Percentiles rank a stretch among this genome's conserved stretches.
Evolutionary conservation across 129 eudicot species (phyloP).

Genomic region (Lactuca sativa): DNA sequence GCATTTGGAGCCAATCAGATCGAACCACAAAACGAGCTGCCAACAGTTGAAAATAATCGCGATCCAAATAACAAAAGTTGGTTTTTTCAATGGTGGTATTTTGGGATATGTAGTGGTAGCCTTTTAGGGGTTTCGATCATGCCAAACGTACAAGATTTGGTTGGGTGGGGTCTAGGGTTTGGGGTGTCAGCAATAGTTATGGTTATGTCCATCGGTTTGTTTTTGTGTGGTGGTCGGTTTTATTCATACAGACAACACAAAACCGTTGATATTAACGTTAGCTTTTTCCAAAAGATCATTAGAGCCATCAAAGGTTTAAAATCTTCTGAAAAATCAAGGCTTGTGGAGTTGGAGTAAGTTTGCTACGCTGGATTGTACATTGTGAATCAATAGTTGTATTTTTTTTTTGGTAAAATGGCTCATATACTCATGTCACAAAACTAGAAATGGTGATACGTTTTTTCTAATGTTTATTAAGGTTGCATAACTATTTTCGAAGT

Average conservation of each 20-base stretch:
- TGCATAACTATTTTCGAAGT: too few species aligned
- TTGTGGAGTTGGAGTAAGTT: conserved; percentile 80
- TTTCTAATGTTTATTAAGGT: too few species aligned
- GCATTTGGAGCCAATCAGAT: conserved; percentile 92
- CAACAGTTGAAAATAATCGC: conserved; percentile 37
- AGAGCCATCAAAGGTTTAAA: conserved; percentile 34
- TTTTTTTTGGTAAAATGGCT: not conserved
- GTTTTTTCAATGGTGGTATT: conserved; percentile 98
- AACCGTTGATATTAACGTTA: conserved; percentile 7
- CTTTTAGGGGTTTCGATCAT: conserved; percentile 79
- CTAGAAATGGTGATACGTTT: not conserved
- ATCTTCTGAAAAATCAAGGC: conserved; percentile 21
- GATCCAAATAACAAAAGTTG: conserved; percentile 44
- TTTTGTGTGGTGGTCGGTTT: conserved; percentile 55
- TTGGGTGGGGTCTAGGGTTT: conserved; percentile 98
- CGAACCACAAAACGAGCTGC: conserved; percentile 56
- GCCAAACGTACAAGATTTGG: conserved; percentile 79
- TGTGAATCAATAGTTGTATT: not conserved
- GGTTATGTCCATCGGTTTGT: conserved; percentile 53
- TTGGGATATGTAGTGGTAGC: conserved; percentile 83
- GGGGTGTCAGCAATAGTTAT: conserved; percentile 74
- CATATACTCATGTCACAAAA: too few species aligned
- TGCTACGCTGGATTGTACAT: not conserved
- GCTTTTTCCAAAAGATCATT: conserved; percentile 33
- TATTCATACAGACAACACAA: conserved; percentile 40